Evolutionary conservation across 2,329 filamentous ascomycete genomes (phyloP).

Genomic region (Beauveria brongniartii): DNA sequence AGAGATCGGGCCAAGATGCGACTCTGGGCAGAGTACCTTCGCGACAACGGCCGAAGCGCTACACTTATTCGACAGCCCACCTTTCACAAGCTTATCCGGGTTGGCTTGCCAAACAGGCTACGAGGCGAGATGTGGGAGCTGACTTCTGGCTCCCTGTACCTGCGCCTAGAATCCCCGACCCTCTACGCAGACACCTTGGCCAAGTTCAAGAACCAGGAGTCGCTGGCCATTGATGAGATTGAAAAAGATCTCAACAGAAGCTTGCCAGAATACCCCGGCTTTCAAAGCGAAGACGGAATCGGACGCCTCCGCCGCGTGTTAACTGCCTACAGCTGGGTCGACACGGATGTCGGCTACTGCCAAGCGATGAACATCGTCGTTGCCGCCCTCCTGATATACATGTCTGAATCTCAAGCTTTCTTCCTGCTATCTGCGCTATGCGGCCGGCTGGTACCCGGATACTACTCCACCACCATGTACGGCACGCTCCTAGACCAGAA

Average conservation of each 20-base stretch:
- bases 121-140: slow-evolving; percentile 95
- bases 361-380: slow-evolving; percentile 99
- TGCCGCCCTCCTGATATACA: slow-evolving; percentile 95
- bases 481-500: slow-evolving; percentile 93
- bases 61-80: slow-evolving; percentile 92
- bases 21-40: slow-evolving; percentile 91
- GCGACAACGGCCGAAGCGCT: slow-evolving; percentile 88
- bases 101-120: slow-evolving; percentile 86
- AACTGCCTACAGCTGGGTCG: slow-evolving; percentile 96
- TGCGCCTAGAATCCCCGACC: slow-evolving; percentile 77
- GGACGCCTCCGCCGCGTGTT: slow-evolving; percentile 80
- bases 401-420: slow-evolving; percentile 93
- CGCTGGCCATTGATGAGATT: slow-evolving; percentile 95
- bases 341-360: slow-evolving; percentile 93
- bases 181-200: slow-evolving; percentile 76
- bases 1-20: slow-evolving; percentile 95
- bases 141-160: slow-evolving; percentile 81
- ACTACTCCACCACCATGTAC: slow-evolving; percentile 99
- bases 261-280: slow-evolving; percentile 93
- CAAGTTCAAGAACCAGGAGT: slow-evolving; percentile 78
- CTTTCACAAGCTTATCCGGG: slow-evolving; percentile 93
- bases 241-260: slow-evolving; percentile 97
- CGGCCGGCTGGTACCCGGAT: slow-evolving; percentile 86
- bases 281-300: slow-evolving; percentile 94
- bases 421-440: slow-evolving; percentile 87